Evolutionary conservation across 2,329 filamentous ascomycete genomes (phyloP).

Genomic region (Epichloe brachyelytri): DNA sequence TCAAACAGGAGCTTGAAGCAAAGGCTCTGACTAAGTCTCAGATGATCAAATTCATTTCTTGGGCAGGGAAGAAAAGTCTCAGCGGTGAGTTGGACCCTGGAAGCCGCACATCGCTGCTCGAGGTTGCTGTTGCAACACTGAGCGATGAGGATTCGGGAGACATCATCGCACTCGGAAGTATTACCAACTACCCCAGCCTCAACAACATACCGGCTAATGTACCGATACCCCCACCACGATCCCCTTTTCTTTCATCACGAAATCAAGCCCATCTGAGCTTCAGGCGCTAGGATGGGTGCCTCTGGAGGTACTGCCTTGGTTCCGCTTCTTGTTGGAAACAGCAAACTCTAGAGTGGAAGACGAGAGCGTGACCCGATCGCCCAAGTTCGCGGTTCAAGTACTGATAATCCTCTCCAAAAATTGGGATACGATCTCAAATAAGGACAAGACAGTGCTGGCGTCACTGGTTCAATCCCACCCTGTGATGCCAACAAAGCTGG

Average conservation of each 20-base stretch:
- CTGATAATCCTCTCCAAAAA: slow-evolving; percentile 73
- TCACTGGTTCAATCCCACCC: slow-evolving; percentile 53
- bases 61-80: slow-evolving; percentile 62
- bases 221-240: slow-evolving; percentile 74
- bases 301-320: slow-evolving; percentile 74
- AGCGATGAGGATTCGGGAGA: slow-evolving; percentile 52
- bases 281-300: slow-evolving; percentile 77
- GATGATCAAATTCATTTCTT: slow-evolving; percentile 69
- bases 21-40: slow-evolving; percentile 71
- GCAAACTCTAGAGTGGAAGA: slow-evolving; percentile 45
- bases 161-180: slow-evolving; percentile 64
- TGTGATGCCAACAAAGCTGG: slow-evolving; percentile 79
- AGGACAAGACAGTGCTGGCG: slow-evolving; percentile 52
- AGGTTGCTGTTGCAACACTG: slow-evolving; percentile 65
- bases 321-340: slow-evolving; percentile 65
- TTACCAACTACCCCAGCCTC: slow-evolving; percentile 63
- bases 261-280: slow-evolving; percentile 53
- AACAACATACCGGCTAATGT: slow-evolving; percentile 68
- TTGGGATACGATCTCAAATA: slow-evolving; percentile 67
- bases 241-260: slow-evolving; percentile 69
- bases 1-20: slow-evolving; percentile 68
- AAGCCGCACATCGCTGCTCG: slow-evolving; percentile 58
- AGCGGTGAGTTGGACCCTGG: slow-evolving; percentile 58
- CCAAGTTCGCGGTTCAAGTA: slow-evolving; percentile 64
- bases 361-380: slow-evolving; percentile 57